Evolutionary conservation across 768 basidiomycete genomes (phyloP), one percentile per base, ranked within the genome.

Genomic region (Kwoniella botswanensis): DNA sequence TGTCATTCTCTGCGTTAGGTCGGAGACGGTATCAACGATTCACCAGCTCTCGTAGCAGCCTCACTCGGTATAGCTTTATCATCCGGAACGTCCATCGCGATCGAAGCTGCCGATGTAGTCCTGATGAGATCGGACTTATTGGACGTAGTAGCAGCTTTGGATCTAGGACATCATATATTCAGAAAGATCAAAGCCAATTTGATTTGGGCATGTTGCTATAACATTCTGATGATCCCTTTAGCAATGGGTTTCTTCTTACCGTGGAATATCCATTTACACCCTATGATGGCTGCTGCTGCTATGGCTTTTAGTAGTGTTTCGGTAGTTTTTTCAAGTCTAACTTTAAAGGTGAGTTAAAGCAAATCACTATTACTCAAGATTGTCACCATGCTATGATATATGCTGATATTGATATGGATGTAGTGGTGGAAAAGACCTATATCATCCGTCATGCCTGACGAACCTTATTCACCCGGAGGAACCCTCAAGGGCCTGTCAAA

Each of bases 1-100:
- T 35, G 35, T 35, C 35, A 4, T 15, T 46, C 21, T 26, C 26
- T 26, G 24, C 11, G n/a, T 18, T 71, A 95, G 94, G 94, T 99
- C 52, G 97, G 97, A 24, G 97, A 99, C 83, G 97, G 97, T 43
- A 97, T 98, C 86, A 98, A 99, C 82, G 97, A 99, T 82, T 98
- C 96, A 2, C 96, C 95, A 1, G 97, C 96, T 13, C 90, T 99
- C 2, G 95, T 94, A 17, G 94, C 93, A 4, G 93, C 96, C 0
- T 93, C 94, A 1, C 93, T 99, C 24, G 97, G 97, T 53, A 95
- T 99, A 70, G 97, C 97, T 1, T 89, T 99, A 5, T 95, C 93
- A 12, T 92, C 94, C 3, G 97, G 97, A 42, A 95, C 97, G 18
- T 96, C 94, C 5, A 93, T 99, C 55, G 97, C 97, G 11, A 91